Conservation (phyloP, 176 grass and related monocot species). For the Musa itinerans region DNA sequence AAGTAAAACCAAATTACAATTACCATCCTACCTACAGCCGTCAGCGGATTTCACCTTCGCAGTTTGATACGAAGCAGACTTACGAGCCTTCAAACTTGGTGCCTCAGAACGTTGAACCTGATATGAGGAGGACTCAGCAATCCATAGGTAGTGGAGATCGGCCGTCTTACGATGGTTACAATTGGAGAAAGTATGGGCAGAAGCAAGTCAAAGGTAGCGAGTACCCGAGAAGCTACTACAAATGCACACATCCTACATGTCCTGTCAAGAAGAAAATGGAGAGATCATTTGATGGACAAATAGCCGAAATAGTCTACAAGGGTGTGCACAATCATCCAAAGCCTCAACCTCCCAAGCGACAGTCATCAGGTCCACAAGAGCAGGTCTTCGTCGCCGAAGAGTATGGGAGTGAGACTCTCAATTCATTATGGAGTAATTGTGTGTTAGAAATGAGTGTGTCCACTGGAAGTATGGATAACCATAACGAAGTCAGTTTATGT, state of each 20-base stretch:
- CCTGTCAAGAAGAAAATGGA: conserved; percentile 55
- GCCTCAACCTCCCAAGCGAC: conserved; percentile 14
- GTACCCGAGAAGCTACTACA: conserved; percentile 60
- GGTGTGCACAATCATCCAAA: conserved; percentile 54
- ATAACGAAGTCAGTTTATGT: background rate
- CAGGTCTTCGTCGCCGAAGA: background rate
- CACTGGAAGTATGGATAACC: background rate
- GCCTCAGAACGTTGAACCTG: conserved; percentile 9
- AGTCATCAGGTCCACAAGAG: background rate
- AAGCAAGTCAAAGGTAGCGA: conserved; percentile 57
- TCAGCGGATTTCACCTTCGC: background rate
- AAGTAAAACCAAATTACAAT: background rate
- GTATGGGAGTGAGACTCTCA: background rate
- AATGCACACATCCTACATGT: conserved; percentile 52
- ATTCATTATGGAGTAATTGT: background rate
- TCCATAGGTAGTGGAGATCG: background rate
- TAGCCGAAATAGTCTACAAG: conserved; percentile 47
- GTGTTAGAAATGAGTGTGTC: too few relatives aligned
- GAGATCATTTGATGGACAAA: conserved; percentile 30
- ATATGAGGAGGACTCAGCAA: conserved; percentile 3
- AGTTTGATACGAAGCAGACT: background rate
- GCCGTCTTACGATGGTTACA: conserved; percentile 40
- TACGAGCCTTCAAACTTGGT: too few relatives aligned
- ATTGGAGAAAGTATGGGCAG: conserved; percentile 64
- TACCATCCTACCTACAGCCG: background rate